A percentile compares a stretch with the other conserved stretches of the same genome.
Evolutionary conservation across 352 stramenopile species (phyloP).

Genomic region (Pythium aquatile): DNA sequence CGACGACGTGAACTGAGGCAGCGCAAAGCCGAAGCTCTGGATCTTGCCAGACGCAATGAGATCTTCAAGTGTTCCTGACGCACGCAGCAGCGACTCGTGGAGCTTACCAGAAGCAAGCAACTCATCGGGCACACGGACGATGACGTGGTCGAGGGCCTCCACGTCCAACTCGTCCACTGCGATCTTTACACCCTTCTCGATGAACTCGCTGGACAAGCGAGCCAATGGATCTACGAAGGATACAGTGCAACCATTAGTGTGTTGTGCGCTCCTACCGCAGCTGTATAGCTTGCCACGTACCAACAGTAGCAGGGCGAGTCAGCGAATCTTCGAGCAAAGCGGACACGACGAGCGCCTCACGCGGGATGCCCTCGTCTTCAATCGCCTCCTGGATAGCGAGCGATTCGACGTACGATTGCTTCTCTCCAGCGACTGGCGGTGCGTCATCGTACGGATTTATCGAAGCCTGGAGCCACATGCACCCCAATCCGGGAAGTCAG

Average conservation of each 20-base stretch:
- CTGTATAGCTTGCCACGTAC: constrained; percentile 7
- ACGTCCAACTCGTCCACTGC: constrained; percentile 52
- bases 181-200: constrained; percentile 49
- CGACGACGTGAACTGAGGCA: constrained; percentile 24
- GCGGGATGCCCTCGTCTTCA: constrained; percentile 54
- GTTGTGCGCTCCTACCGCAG: too few relatives aligned
- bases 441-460: constrained; percentile 47
- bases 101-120: constrained; percentile 30
- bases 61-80: constrained; percentile 39
- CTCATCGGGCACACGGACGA: constrained; percentile 61
- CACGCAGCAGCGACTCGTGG: constrained; percentile 32
- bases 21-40: constrained; percentile 65
- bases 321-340: constrained; percentile 56
- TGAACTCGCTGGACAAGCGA: constrained; percentile 37
- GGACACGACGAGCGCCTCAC: constrained; percentile 61
- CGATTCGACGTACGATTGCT: constrained; percentile 70
- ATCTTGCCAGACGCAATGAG: constrained; percentile 45
- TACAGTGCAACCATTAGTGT: too few relatives aligned
- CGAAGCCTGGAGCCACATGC: constrained; percentile 26
- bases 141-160: constrained; percentile 63
- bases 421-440: constrained; percentile 26
- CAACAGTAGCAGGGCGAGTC: constrained; percentile 29
- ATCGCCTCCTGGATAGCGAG: constrained; percentile 65
- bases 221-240: constrained; percentile 27
- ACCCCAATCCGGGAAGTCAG: not conserved